Evolutionary conservation across 208 protist genomes (phyloP).

Genomic region (Crithidia thermophila): DNA sequence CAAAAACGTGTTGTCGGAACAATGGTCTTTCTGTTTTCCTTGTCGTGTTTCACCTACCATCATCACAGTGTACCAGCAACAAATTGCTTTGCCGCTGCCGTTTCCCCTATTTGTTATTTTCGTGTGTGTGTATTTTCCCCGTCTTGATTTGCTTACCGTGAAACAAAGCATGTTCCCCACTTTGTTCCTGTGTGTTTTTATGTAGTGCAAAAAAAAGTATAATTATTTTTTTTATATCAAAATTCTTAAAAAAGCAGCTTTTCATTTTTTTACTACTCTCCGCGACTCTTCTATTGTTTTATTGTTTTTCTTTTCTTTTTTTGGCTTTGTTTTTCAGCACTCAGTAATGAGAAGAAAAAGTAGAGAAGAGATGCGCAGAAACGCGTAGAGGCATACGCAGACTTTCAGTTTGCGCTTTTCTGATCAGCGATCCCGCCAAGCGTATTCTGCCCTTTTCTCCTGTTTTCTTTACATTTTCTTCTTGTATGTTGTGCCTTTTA

Average conservation of each 20-base stretch:
- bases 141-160: slow-evolving; percentile 2
- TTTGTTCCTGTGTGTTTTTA: slow-evolving; percentile 1
- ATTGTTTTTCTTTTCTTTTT: slow-evolving; percentile 12
- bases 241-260: background rate
- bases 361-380: background rate
- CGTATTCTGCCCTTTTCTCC: background rate
- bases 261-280: too few relatives aligned
- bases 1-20: slow-evolving; percentile 11
- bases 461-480: background rate
- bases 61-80: slow-evolving; percentile 7
- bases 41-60: background rate
- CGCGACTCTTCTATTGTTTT: too few relatives aligned
- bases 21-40: background rate
- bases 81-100: slow-evolving; percentile 15
- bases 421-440: too few relatives aligned
- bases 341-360: background rate
- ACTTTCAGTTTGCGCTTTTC: too few relatives aligned
- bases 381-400: too few relatives aligned
- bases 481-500: background rate
- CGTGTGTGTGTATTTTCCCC: background rate
- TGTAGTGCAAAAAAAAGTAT: slow-evolving; percentile 1
- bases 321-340: slow-evolving; percentile 12
- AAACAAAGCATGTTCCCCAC: slow-evolving; percentile 6
- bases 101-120: too few relatives aligned
- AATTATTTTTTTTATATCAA: slow-evolving; percentile 10